These are phyloP conservation scores for Cladosporium sp. DNA, from an alignment of 2,329 filamentous ascomycete genomes.

Conservation along the genomic window DNA sequence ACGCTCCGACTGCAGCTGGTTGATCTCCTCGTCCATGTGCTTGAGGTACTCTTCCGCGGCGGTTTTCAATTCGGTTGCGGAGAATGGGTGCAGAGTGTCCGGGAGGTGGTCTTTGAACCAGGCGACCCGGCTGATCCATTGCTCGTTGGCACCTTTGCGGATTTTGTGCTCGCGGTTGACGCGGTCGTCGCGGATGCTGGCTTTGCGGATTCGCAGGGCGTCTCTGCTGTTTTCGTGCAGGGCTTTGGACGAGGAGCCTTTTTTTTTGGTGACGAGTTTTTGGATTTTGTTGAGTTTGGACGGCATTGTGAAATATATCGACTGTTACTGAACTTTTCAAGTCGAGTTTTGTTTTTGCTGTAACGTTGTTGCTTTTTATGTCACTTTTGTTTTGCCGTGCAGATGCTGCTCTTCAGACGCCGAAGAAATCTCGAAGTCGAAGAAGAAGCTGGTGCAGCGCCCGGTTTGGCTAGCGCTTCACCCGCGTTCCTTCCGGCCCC, in stretches of 20 bases:
- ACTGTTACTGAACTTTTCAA: too few relatives aligned
- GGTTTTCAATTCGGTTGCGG: constrained; percentile 57
- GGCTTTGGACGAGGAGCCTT: constrained; percentile 67
- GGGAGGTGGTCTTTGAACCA: constrained; percentile 63
- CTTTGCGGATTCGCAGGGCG: constrained; percentile 76
- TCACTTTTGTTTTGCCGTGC: not conserved
- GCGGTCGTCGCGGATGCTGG: constrained; percentile 78
- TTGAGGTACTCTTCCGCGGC: constrained; percentile 51
- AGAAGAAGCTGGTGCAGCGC: not conserved
- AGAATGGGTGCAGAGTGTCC: constrained; percentile 47
- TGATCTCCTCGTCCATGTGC: constrained; percentile 71
- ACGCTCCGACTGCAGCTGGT: constrained; percentile 64
- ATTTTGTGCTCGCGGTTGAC: constrained; percentile 70
- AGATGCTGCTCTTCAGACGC: not conserved
- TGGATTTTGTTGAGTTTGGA: constrained; percentile 74
- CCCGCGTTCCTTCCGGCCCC: not conserved
- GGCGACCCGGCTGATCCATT: constrained; percentile 63
- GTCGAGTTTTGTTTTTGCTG: too few relatives aligned
- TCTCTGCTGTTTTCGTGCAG: constrained; percentile 89
- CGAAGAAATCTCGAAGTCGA: constrained; percentile 11
- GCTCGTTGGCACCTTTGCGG: constrained; percentile 68
- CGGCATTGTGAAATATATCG: constrained; percentile 63
- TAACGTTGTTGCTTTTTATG: not conserved
- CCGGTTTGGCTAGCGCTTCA: not conserved
- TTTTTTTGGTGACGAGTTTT: constrained; percentile 89